Percentiles rank a stretch among this genome's conserved stretches.
These are phyloP conservation scores for Fusarium brevicatenulatum DNA, from an alignment of 2,329 filamentous ascomycete species.

Conservation along the genomic window DNA sequence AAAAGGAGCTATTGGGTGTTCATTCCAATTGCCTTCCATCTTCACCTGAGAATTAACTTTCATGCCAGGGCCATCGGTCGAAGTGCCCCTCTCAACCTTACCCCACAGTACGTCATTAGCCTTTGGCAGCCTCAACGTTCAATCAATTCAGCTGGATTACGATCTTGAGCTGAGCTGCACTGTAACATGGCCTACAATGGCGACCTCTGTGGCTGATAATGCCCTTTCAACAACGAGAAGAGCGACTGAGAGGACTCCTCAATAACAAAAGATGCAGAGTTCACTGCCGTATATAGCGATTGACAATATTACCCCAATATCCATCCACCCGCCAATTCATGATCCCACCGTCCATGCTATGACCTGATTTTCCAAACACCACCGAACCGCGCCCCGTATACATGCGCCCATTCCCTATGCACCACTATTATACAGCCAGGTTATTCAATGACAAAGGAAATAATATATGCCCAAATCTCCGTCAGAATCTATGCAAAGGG, in stretches of 20 bases:
- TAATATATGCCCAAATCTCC: not conserved
- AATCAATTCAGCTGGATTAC: slow-evolving; percentile 4
- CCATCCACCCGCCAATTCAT: not conserved
- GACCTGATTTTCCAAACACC: slow-evolving; percentile 27
- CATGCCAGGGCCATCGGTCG: not conserved
- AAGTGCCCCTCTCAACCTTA: slow-evolving; percentile 13
- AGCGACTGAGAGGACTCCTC: not conserved
- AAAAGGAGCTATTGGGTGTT: not conserved
- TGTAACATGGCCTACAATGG: not conserved
- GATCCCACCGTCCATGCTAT: slow-evolving; percentile 15
- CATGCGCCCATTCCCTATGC: slow-evolving; percentile 32
- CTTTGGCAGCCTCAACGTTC: not conserved
- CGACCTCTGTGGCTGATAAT: not conserved
- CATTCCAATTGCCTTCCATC: not conserved
- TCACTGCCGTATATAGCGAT: slow-evolving; percentile 7
- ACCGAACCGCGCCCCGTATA: not conserved
- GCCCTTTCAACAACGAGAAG: not conserved
- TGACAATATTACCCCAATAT: slow-evolving; percentile 20
- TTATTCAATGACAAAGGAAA: slow-evolving; percentile 20
- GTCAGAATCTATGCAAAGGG: slow-evolving; percentile 7
- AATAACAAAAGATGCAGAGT: slow-evolving; percentile 4
- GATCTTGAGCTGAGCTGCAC: slow-evolving; percentile 3
- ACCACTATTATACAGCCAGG: slow-evolving; percentile 38
- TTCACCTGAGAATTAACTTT: not conserved
- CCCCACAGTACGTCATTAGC: slow-evolving; percentile 42